Evolutionary conservation across 306 rosid species (phyloP), one percentile per base, ranked within the genome.

Genomic region (Acacia crassicarpa): DNA sequence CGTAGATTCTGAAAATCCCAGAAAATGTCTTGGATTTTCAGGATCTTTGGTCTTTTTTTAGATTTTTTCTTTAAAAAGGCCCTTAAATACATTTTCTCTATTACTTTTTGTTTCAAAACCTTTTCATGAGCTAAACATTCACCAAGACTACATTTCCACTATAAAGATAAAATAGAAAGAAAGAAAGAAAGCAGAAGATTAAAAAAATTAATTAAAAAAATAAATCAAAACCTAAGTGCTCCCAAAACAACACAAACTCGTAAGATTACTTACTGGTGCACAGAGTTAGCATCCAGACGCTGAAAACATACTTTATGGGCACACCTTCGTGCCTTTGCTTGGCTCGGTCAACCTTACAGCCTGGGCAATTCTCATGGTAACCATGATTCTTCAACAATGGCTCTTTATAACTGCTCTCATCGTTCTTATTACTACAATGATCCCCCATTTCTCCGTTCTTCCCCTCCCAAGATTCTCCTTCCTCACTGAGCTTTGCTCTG

Each of bases 361-460:
- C 98, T 2, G 97, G 97, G 63, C 97, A 94, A 41, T 87, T 73
- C 41, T 91, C 90, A 77, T 86, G 33, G 62, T 94, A 80, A 14
- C 78, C 53, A 71, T 88, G 87, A 83, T 62, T 58, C 22, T 58
- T 85, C 90, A 90, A 65, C 78, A 92, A 74, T n/a, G 90, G 68
- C 76, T 83, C 67, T 61, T 66, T 77, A 19, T 3, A 11, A 25
- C 67, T 12, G 8, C 32, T 58, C 9, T 20, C 61, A 53, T 58
- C 10, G 4, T 58, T 10, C 5, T 6, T 53, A 53, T 54, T 7
- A 6, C n/a, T 56, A 56, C 8, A 8, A 56, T 56, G 1, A 19
- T 51, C 58, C 58, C 8, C 58, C 58, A 51, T 51, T 14, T 48
- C 53, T 48, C 4, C 14, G 19, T 48, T 14, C 16, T 48, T 48